Conservation (phyloP, 768 basidiomycete species). For the Exidia glandulosa region DNA sequence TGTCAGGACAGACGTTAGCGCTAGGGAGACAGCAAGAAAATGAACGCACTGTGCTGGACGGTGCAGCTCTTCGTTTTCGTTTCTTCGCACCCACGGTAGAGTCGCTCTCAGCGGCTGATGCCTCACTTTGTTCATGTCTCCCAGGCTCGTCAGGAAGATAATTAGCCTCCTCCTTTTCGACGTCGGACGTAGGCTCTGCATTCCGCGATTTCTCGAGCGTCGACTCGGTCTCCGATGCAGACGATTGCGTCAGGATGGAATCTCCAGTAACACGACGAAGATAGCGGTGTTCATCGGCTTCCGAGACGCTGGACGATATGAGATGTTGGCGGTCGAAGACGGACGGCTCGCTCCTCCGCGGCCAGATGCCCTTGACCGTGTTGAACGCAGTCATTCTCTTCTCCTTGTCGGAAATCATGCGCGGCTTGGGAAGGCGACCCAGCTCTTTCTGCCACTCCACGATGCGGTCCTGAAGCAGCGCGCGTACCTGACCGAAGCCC, state of each 20-base stretch:
- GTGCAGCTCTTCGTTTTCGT: no score
- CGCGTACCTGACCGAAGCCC: conserved; percentile 75
- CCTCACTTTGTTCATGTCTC: background rate
- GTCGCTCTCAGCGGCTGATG: conserved; percentile 25
- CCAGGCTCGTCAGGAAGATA: background rate
- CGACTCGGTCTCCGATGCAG: conserved; percentile 35
- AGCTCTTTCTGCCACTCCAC: conserved; percentile 97
- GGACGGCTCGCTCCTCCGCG: conserved; percentile 44
- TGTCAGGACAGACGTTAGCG: no score
- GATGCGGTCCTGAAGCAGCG: conserved; percentile 82
- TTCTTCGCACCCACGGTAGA: conserved; percentile 67
- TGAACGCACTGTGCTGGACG: no score
- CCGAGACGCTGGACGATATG: conserved; percentile 59
- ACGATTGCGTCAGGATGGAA: conserved; percentile 29
- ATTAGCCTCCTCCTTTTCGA: conserved; percentile 11
- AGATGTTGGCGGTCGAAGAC: conserved; percentile 44
- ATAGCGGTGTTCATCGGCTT: conserved; percentile 50
- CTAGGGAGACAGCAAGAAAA: background rate
- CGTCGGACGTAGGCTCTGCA: conserved; percentile 32
- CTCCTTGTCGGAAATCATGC: conserved; percentile 39
- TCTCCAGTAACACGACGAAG: conserved; percentile 40
- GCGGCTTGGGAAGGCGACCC: conserved; percentile 69
- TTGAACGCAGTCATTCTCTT: conserved; percentile 23
- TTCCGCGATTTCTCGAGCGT: conserved; percentile 50
- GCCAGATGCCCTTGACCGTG: conserved; percentile 44